A percentile compares a stretch with the other conserved stretches of the same genome.
These are phyloP conservation scores for Ustilago tritici DNA, from an alignment of 1,284 basidiomycete genomes.

Conservation along the genomic window DNA sequence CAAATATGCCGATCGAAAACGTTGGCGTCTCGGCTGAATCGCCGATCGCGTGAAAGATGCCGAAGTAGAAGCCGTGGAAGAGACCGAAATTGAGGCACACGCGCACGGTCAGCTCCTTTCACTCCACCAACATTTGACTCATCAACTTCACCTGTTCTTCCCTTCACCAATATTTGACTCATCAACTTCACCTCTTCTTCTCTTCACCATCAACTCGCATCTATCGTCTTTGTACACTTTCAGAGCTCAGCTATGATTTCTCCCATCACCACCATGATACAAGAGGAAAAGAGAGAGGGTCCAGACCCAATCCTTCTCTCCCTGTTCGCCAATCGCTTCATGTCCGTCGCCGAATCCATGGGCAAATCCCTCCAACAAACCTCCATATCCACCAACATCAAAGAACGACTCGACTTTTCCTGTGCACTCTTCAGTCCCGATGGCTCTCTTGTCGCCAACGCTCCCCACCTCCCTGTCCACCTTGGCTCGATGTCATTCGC, in stretches of 20 bases:
- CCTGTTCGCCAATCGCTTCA: conserved; percentile 90
- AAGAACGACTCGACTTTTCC: conserved; percentile 87
- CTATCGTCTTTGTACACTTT: not conserved
- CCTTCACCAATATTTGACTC: conserved; percentile 2
- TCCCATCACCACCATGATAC: conserved; percentile 11
- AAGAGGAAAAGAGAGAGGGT: conserved; percentile 58
- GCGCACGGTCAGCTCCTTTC: not conserved
- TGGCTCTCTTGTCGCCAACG: conserved; percentile 90
- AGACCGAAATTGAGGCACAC: not conserved
- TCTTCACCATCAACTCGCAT: not conserved
- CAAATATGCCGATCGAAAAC: not conserved
- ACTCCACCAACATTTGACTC: not conserved
- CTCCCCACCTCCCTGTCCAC: conserved; percentile 82
- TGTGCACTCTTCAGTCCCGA: conserved; percentile 89
- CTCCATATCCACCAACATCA: conserved; percentile 89
- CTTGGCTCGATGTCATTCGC: conserved; percentile 75
- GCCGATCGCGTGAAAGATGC: not conserved
- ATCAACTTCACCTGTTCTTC: not conserved
- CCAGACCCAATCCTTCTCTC: conserved; percentile 88
- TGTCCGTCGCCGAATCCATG: conserved; percentile 93
- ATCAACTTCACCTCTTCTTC: not conserved
- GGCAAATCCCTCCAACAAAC: conserved; percentile 86
- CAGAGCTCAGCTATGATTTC: not conserved
- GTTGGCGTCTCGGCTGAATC: not conserved
- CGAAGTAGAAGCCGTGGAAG: not conserved